phyloP scores from a whole-genome alignment of 164 flowering plant genomes.

The Aristolochia californica region DNA sequence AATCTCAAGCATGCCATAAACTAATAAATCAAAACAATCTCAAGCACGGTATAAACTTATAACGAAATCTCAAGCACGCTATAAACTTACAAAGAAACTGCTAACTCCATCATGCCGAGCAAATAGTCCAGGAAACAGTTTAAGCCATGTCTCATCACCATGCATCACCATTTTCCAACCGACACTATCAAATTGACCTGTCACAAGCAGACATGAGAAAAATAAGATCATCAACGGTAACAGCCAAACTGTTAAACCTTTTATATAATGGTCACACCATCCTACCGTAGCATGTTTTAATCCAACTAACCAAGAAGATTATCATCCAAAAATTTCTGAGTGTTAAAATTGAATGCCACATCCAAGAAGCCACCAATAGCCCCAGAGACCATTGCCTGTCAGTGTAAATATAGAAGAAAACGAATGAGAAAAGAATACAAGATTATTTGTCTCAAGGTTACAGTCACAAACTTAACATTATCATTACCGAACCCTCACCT shows the following conservation, averaged over 20 bases:
- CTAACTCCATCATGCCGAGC: slow-evolving; percentile 82
- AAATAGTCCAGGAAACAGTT: slow-evolving; percentile 81
- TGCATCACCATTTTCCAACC: slow-evolving; percentile 93
- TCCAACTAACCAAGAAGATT: slow-evolving; percentile 70
- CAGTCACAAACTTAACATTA: neutral
- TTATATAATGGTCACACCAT: neutral
- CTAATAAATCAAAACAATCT: too few relatives aligned
- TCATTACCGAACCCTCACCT: slow-evolving; percentile 29
- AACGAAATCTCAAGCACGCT: slow-evolving; percentile 3
- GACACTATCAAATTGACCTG: slow-evolving; percentile 58
- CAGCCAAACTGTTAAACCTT: neutral
- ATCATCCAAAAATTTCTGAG: slow-evolving; percentile 86
- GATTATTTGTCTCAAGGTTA: neutral
- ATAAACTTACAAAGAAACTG: slow-evolving; percentile 76
- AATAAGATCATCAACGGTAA: neutral
- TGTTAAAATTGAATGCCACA: slow-evolving; percentile 85
- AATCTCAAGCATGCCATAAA: neutral
- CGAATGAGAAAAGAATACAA: neutral
- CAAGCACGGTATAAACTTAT: slow-evolving; percentile 29
- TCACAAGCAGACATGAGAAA: slow-evolving; percentile 3
- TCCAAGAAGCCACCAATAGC: slow-evolving; percentile 89
- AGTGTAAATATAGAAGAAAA: neutral
- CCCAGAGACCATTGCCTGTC: slow-evolving; percentile 92
- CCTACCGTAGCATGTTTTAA: slow-evolving; percentile 1
- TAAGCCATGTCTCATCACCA: slow-evolving; percentile 99